A percentile compares a stretch with the other conserved stretches of the same genome.
Conservation (phyloP, 768 basidiomycete genomes). For the Hypholoma sublateritium region DNA sequence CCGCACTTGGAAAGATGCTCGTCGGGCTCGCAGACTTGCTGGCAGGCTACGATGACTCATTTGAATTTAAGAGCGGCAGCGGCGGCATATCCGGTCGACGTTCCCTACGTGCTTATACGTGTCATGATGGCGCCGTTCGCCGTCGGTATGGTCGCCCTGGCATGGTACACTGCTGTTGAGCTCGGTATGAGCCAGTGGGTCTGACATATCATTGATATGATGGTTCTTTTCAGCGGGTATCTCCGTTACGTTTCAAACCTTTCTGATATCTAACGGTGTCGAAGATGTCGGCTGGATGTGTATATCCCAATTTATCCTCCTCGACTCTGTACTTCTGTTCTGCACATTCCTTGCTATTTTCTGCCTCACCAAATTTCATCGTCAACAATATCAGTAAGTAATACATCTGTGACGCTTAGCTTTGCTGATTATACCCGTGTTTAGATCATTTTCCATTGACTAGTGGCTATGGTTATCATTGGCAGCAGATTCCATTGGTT, state of each 20-base stretch:
- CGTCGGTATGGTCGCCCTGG: conserved; percentile 92
- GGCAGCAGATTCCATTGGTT: conserved; percentile 93
- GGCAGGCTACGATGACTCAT: conserved; percentile 87
- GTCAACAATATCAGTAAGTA: conserved; percentile 89
- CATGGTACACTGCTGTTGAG: conserved; percentile 96
- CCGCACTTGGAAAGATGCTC: conserved; percentile 98
- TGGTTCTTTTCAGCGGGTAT: conserved; percentile 84
- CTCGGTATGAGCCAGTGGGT: conserved; percentile 89
- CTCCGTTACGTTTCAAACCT: background rate
- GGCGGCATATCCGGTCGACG: conserved; percentile 75
- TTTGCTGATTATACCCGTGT: conserved; percentile 7
- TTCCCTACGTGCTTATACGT: conserved; percentile 94
- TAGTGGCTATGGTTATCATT: conserved; percentile 98
- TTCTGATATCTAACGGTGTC: conserved; percentile 3
- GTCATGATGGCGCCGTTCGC: conserved; percentile 94
- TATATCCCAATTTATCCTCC: conserved; percentile 94
- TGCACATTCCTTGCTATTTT: conserved; percentile 98
- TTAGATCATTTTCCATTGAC: conserved; percentile 88
- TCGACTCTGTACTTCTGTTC: conserved; percentile 99
- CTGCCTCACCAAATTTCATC: conserved; percentile 94
- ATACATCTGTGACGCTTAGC: background rate
- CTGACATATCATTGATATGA: conserved; percentile 88
- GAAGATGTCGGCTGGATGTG: conserved; percentile 94
- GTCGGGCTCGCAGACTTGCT: conserved; percentile 92
- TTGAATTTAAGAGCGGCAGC: conserved; percentile 96